A percentile compares a stretch with the other conserved stretches of the same genome.
phyloP scores from a whole-genome alignment of 2,329 filamentous ascomycete species.

The Tolypocladium guangdongense region DNA sequence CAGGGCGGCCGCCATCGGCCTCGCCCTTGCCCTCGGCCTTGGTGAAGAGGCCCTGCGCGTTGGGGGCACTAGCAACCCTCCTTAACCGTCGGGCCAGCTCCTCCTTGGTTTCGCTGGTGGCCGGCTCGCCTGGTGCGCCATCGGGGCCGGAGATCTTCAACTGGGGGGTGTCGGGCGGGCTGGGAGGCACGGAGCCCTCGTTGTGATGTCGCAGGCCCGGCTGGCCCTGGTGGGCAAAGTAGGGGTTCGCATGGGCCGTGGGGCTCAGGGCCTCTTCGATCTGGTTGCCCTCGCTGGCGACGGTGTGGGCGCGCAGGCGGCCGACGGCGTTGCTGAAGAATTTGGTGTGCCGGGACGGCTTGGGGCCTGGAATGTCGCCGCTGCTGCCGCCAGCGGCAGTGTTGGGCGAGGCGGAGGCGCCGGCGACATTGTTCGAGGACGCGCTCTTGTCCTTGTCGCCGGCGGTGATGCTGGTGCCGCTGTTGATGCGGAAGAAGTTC shows the following conservation, averaged over 20 bases:
- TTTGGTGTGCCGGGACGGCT: constrained; percentile 71
- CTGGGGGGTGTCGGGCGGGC: constrained; percentile 80
- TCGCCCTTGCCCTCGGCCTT: constrained; percentile 25
- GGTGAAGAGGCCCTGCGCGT: constrained; percentile 83
- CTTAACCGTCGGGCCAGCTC: constrained; percentile 87
- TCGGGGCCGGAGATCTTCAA: constrained; percentile 62
- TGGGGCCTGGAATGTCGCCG: constrained; percentile 21
- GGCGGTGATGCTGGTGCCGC: constrained; percentile 26
- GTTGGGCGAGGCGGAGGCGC: not conserved
- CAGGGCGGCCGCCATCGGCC: constrained; percentile 55
- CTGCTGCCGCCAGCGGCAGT: constrained; percentile 2
- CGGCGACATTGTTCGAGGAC: constrained; percentile 35
- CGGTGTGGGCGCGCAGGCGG: constrained; percentile 79
- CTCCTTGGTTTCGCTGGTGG: constrained; percentile 75
- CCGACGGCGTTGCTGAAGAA: constrained; percentile 81
- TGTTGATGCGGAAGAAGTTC: constrained; percentile 62
- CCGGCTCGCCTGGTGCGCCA: constrained; percentile 52
- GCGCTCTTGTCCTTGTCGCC: constrained; percentile 45
- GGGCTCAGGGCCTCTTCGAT: constrained; percentile 84
- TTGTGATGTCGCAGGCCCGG: constrained; percentile 91
- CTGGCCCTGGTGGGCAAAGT: constrained; percentile 93
- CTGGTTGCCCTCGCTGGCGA: constrained; percentile 84
- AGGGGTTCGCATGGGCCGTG: constrained; percentile 89
- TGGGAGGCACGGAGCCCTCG: constrained; percentile 83
- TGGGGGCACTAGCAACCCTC: constrained; percentile 90